phyloP scores from a whole-genome alignment of 192 early-diverging fungal genomes.

The Dispira simplex region DNA sequence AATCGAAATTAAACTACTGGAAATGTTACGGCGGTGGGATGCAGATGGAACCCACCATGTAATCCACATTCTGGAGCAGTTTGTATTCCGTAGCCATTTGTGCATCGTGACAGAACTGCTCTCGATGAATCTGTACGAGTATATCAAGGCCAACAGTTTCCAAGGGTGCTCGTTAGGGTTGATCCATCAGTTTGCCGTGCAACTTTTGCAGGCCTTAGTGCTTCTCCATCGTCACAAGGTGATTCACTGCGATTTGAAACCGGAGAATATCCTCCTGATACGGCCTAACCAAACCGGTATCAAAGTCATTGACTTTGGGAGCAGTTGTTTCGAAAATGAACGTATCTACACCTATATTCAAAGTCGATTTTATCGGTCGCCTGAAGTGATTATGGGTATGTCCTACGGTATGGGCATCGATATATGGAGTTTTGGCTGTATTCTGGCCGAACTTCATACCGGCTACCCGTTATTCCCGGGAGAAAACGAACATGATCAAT shows the following conservation, averaged over 20 bases:
- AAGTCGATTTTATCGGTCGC: constrained; percentile 89
- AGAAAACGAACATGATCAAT: constrained; percentile 93
- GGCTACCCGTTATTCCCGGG: constrained; percentile 93
- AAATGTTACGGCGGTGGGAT: constrained; percentile 72
- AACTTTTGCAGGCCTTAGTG: constrained; percentile 69
- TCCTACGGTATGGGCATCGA: constrained; percentile 86
- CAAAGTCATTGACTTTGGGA: constrained; percentile 98
- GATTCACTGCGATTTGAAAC: constrained; percentile 95
- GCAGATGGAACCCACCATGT: constrained; percentile 58
- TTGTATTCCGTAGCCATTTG: constrained; percentile 90
- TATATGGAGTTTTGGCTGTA: constrained; percentile 96
- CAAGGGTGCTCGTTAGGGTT: constrained; percentile 43
- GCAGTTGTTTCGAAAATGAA: constrained; percentile 83
- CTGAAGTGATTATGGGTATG: constrained; percentile 89
- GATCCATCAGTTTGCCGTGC: constrained; percentile 41
- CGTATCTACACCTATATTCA: constrained; percentile 98
- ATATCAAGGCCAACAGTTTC: constrained; percentile 86
- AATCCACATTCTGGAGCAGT: constrained; percentile 79
- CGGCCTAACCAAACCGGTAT: constrained; percentile 45
- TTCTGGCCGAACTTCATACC: constrained; percentile 78
- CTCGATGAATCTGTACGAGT: constrained; percentile 92
- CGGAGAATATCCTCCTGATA: constrained; percentile 82
- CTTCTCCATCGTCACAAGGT: constrained; percentile 58
- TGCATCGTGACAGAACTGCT: constrained; percentile 92
- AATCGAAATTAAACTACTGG: constrained; percentile 89